A percentile compares a stretch with the other conserved stretches of the same genome.
Evolutionary conservation across 179 eudicot genomes (phyloP).

Genomic region (Spinacia oleracea): DNA sequence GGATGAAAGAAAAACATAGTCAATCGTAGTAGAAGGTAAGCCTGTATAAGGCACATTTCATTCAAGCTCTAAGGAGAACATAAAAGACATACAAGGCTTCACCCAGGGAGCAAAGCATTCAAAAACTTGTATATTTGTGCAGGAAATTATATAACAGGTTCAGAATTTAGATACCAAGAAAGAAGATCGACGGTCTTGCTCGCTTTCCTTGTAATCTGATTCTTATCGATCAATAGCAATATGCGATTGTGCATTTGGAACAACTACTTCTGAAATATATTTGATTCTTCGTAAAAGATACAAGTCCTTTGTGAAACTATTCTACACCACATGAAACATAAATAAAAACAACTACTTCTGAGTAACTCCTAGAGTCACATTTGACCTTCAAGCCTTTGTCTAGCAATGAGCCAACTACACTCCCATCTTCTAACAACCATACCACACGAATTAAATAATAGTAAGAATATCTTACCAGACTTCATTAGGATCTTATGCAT

Average conservation of each 20-base stretch:
- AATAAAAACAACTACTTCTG: too few relatives aligned
- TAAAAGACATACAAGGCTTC: not conserved
- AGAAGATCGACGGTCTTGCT: not conserved
- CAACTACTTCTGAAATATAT: too few relatives aligned
- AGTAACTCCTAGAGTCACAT: too few relatives aligned
- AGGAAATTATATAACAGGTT: not conserved
- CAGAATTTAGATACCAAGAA: not conserved
- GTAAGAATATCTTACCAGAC: too few relatives aligned
- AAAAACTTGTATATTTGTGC: not conserved
- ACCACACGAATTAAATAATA: too few relatives aligned
- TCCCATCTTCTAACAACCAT: too few relatives aligned
- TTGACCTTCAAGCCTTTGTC: too few relatives aligned
- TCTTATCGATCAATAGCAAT: not conserved
- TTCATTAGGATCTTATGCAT: too few relatives aligned
- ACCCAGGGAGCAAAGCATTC: not conserved
- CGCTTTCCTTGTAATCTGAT: not conserved
- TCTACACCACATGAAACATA: too few relatives aligned
- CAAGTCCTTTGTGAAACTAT: too few relatives aligned
- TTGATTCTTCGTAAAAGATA: too few relatives aligned
- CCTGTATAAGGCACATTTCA: not conserved
- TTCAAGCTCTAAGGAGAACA: not conserved
- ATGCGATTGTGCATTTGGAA: not conserved
- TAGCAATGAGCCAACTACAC: too few relatives aligned
- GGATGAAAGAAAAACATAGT: not conserved
- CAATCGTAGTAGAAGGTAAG: not conserved